Evolutionary conservation across 805 yeast species (phyloP).

Genomic region (Debaryomyces maramus): DNA sequence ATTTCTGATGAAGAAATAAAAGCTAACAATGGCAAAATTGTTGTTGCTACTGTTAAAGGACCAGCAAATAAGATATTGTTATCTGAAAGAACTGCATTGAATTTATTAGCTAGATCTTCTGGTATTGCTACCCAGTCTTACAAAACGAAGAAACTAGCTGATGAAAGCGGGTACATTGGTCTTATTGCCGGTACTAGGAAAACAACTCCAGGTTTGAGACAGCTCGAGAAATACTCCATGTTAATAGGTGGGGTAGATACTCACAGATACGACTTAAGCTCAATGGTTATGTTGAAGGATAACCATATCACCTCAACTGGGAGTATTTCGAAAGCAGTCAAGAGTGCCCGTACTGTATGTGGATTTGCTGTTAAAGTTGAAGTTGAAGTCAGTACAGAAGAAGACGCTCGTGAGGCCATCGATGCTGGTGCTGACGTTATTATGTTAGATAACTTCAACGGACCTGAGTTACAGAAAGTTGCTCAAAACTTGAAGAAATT

Average conservation of each 20-base stretch:
- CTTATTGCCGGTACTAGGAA: conserved; percentile 94
- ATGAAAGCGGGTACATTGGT: conserved; percentile 70
- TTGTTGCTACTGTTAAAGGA: conserved; percentile 78
- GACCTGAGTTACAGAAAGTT: conserved; percentile 60
- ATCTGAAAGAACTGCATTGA: conserved; percentile 85
- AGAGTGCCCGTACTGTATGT: conserved; percentile 71
- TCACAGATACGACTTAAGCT: conserved; percentile 85
- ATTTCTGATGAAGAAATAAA: conserved; percentile 42
- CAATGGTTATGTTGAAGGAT: conserved; percentile 96
- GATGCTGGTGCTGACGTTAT: conserved; percentile 93
- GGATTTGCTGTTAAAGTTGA: conserved; percentile 91
- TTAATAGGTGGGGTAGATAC: conserved; percentile 92
- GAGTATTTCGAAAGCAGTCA: conserved; percentile 82
- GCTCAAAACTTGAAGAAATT: conserved; percentile 60
- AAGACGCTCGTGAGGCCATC: conserved; percentile 90
- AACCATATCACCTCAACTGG: conserved; percentile 94
- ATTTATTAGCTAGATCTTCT: conserved; percentile 76
- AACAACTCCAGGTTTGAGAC: conserved; percentile 94
- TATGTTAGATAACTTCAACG: conserved; percentile 87
- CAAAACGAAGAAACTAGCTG: conserved; percentile 59
- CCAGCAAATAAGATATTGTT: conserved; percentile 75
- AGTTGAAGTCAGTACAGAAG: conserved; percentile 85
- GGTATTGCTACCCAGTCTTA: conserved; percentile 83
- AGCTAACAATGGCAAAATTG: conserved; percentile 52
- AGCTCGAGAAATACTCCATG: conserved; percentile 91